These are phyloP conservation scores for Dovyalis caffra DNA, from an alignment of 345 rosid species.

Conservation along the genomic window DNA sequence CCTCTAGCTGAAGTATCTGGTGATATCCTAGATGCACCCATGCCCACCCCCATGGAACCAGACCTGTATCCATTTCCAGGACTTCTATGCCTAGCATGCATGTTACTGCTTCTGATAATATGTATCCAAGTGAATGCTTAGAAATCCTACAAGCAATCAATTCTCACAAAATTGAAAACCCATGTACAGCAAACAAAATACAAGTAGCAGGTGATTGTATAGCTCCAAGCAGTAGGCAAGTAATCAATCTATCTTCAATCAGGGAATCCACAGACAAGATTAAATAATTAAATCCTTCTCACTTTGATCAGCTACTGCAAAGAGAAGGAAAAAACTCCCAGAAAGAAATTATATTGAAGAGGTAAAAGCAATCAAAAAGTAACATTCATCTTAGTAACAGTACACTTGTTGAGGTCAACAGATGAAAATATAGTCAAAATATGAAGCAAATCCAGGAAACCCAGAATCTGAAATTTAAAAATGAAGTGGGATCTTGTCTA, in stretches of 20 bases:
- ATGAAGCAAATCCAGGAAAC: background rate
- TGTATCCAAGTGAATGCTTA: background rate
- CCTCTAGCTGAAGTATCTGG: conserved; percentile 73
- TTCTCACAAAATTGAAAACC: background rate
- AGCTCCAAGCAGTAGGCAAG: background rate
- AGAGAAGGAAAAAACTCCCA: background rate
- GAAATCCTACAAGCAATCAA: background rate
- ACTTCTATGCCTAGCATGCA: conserved; percentile 89
- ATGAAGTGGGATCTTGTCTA: background rate
- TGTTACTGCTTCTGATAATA: conserved; percentile 26
- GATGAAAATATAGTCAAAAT: background rate
- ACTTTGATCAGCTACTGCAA: background rate
- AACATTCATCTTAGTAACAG: background rate
- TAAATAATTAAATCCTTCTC: background rate
- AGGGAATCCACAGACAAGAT: background rate
- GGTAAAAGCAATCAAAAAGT: background rate
- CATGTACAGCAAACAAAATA: background rate
- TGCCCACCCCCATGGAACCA: conserved; percentile 59
- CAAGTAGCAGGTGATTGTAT: background rate
- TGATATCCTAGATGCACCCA: conserved; percentile 53
- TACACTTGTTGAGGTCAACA: background rate
- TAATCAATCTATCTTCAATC: background rate
- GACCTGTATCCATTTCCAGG: conserved; percentile 91
- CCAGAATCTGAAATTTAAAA: background rate
- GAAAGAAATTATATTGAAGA: background rate